Evolutionary conservation across 2,329 filamentous ascomycete species (phyloP).

Genomic region (Cytospora piceae): DNA sequence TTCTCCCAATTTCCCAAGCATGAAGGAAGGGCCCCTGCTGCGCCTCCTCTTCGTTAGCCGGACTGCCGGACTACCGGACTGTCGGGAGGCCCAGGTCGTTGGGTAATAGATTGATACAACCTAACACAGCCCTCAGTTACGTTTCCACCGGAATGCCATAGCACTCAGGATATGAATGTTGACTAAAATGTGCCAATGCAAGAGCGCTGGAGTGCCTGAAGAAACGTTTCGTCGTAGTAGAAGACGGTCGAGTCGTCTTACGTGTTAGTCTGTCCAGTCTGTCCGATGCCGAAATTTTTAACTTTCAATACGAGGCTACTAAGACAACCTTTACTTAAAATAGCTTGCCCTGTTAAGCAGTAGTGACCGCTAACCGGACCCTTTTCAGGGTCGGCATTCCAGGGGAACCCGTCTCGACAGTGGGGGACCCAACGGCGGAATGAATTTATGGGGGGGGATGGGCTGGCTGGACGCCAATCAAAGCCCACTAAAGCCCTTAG

Average conservation of each 20-base stretch:
- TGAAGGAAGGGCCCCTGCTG: slow-evolving; percentile 8
- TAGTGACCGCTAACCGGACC: neutral
- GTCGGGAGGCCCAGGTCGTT: no score
- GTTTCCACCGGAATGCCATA: neutral
- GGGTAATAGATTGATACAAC: no score
- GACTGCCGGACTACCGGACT: neutral
- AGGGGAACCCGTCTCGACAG: neutral
- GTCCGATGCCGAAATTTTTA: neutral
- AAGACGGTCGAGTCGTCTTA: neutral
- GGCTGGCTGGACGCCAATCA: neutral
- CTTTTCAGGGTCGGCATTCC: neutral
- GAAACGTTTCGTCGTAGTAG: neutral
- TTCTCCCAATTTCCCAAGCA: slow-evolving; percentile 11
- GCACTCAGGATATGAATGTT: no score
- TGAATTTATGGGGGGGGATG: neutral
- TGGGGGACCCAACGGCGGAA: neutral
- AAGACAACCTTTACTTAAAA: neutral
- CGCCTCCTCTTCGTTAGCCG: slow-evolving; percentile 1
- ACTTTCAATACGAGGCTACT: neutral
- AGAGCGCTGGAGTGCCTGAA: neutral
- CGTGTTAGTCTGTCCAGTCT: neutral
- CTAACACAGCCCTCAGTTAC: neutral
- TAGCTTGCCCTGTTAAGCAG: neutral
- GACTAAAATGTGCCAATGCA: neutral
- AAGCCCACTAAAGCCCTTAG: neutral